Conservation (phyloP, 768 basidiomycete genomes). For the Collybiopsis luxurians region DNA sequence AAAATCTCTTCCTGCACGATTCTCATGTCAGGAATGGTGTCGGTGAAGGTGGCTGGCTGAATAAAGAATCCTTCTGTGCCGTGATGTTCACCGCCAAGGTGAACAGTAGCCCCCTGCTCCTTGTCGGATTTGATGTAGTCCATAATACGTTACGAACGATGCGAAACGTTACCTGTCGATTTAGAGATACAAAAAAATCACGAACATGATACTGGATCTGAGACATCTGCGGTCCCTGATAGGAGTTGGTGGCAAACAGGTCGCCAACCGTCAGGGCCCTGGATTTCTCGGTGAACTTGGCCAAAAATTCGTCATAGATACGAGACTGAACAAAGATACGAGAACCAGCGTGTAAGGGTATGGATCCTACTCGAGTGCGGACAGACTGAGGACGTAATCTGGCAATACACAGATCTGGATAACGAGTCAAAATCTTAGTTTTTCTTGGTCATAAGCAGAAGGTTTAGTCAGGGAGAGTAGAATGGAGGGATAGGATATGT, state of each 20-base stretch:
- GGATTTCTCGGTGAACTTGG: conserved; percentile 44
- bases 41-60: conserved; percentile 71
- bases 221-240: conserved; percentile 67
- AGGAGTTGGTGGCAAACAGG: conserved; percentile 49
- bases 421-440: background rate
- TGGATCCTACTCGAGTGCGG: conserved; percentile 38
- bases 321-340: conserved; percentile 65
- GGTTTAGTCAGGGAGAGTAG: too few species aligned
- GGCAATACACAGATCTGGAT: conserved; percentile 59
- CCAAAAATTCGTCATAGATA: conserved; percentile 57
- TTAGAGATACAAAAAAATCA: conserved; percentile 1
- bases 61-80: conserved; percentile 67
- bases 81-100: conserved; percentile 54
- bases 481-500: too few species aligned
- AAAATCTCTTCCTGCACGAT: conserved; percentile 79
- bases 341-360: conserved; percentile 66
- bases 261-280: conserved; percentile 51
- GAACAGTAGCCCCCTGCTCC: conserved; percentile 64
- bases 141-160: conserved; percentile 58
- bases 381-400: conserved; percentile 48
- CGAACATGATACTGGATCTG: conserved; percentile 41
- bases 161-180: background rate
- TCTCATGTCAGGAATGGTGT: conserved; percentile 66
- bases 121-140: conserved; percentile 76
- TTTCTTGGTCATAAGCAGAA: too few species aligned